Base-by-base conservation (phyloP, 306 rosid species). In the Rubus idaeus region DNA sequence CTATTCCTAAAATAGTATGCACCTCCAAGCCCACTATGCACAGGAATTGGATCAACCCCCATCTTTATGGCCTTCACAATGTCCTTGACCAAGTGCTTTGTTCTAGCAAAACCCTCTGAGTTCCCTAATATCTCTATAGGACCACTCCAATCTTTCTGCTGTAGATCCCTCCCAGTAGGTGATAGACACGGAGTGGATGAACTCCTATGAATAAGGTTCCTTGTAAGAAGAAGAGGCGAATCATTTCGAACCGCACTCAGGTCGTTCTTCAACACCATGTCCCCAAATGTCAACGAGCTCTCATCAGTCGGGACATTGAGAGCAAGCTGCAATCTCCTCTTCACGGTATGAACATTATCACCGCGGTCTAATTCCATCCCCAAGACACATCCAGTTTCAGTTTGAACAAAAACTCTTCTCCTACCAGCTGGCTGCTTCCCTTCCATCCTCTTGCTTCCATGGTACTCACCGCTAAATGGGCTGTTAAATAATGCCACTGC, bases 181-280 rank as follows among this genome's bases (percentile, higher is more conserved):
- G 99, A 95, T 65, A 95, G 86, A 75, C 99, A 95, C 0, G 99
- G 99, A 71, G 99, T 95, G 45, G 99, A 95, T 10, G 99, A 95
- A 83, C 99, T 95, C 75, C 99, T 86, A 55, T 92, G 99, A 72
- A 95, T 61, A 6, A 83, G 78, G 75, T 87, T 95, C 79, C 99
- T 86, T 0, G 97, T 90, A 21, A 95, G 90, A 65, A 95, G 90
- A 80, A 95, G 97, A 0, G 97, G 96, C 58, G 94, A 78, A 83
- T 93, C 97, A 58, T 91, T 90, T 21, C 99, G 77, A 71, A 95
- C 85, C 1, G 91, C 91, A 74, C 90, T 92, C 11, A 95, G 96
- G 66, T 95, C 99, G 61, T 92, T 91, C 77, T 92, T 89, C 83
- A 95, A 81, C 10, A 92, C 97, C 56, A 83, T n/a, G 84, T 95